These are phyloP conservation scores for Ochromonas danica DNA, from an alignment of 108 stramenopile species.

Conservation along the genomic window DNA sequence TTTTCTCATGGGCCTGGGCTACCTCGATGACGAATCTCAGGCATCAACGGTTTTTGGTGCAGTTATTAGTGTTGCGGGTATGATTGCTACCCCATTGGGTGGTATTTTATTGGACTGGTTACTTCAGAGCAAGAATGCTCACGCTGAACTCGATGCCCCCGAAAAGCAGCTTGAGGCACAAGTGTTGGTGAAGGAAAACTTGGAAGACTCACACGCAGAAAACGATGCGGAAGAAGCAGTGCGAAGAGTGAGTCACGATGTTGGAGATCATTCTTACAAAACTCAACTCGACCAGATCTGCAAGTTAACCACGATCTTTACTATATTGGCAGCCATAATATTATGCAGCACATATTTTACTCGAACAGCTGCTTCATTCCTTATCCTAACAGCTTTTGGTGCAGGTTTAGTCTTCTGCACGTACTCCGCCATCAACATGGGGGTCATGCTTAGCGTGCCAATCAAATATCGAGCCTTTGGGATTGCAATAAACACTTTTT, in stretches of 20 bases:
- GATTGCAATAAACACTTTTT: background rate
- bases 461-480: background rate
- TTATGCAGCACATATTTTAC: background rate
- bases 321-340: background rate
- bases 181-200: background rate
- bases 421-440: background rate
- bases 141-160: too few species aligned
- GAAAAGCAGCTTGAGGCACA: background rate
- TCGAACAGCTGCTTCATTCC: background rate
- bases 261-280: background rate
- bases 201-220: background rate
- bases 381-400: background rate
- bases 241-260: background rate
- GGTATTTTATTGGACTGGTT: slow-evolving; percentile 47
- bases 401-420: background rate
- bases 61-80: slow-evolving; percentile 45
- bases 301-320: background rate
- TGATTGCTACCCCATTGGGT: slow-evolving; percentile 52
- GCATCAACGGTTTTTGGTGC: slow-evolving; percentile 50
- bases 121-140: too few species aligned
- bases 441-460: background rate
- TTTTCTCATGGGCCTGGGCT: slow-evolving; percentile 47
- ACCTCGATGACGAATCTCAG: slow-evolving; percentile 26
- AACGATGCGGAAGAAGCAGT: background rate
- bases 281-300: background rate